Base-by-base conservation (phyloP, 768 basidiomycete genomes). In the Mycena olivaceomarginata region DNA sequence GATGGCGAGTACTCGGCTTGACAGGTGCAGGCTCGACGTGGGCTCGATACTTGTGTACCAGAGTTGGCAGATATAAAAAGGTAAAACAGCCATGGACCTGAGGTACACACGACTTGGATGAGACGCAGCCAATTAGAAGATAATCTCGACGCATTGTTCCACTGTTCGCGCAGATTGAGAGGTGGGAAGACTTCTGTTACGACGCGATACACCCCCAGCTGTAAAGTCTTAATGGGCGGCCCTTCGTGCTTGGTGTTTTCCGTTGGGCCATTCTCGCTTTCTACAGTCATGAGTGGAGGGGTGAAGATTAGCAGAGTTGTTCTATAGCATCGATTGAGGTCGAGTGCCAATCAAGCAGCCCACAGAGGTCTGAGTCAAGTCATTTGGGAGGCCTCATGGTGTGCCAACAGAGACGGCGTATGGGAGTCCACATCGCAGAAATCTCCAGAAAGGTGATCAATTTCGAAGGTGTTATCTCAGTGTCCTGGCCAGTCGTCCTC, bases 161-260 rank as follows among this genome's bases (percentile, higher is more conserved):
- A 79, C 16, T 70, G 60, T 22, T 69, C 68, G 22, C 56, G 67
- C 20, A 71, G 69, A 57, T 53, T 73, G 48, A 69, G 25, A 12
- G 64, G 56, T 15, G 71, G 62, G 9, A 51, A 18, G 40, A 43
- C 57, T 43, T 79, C 75, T 53, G 75, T 76, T 39, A 76, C 69
- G 2, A 79, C 22, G n/a, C 78, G 78, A 51, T 76, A 76, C 13
- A 76, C 75, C 37, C 78, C 78, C 13, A 76, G 15, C 43, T 74
- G 78, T 18, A 15, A 43, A n/a, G 75, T 22, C 63, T 39, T 40
- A 37, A 76, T 71, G 8, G 75, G 75, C 1, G 51, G 70, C 1
- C 70, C 75, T 45, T 51, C 60, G 43, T 69, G 56, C 45, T 20
- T 40, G 15, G 64, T 22, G 25, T 22, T n/a, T 40, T 51, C 67